A percentile compares a stretch with the other conserved stretches of the same genome.
These are phyloP conservation scores for Arthroderma sp. DNA, from an alignment of 2,329 filamentous ascomycete genomes.

Conservation along the genomic window DNA sequence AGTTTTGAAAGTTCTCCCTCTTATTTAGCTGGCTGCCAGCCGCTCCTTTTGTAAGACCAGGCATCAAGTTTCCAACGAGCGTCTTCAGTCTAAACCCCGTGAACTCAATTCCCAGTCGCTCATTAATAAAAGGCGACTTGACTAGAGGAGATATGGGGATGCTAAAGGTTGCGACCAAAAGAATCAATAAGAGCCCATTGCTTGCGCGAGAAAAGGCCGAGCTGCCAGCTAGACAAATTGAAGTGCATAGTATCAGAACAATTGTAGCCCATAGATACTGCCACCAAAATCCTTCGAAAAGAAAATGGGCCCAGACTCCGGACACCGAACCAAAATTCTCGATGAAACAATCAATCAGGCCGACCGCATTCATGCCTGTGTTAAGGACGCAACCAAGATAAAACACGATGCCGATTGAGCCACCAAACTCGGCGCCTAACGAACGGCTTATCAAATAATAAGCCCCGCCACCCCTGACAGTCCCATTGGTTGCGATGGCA, in stretches of 20 bases:
- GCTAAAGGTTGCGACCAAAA: constrained; percentile 62
- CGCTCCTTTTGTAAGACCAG: constrained; percentile 49
- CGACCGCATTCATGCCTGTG: constrained; percentile 75
- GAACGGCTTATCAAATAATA: constrained; percentile 83
- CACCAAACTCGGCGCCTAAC: constrained; percentile 76
- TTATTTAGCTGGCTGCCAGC: constrained; percentile 49
- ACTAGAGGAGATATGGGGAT: constrained; percentile 68
- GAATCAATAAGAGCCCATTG: constrained; percentile 58
- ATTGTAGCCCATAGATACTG: constrained; percentile 62
- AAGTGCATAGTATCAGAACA: constrained; percentile 58
- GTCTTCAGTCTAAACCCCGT: constrained; percentile 64
- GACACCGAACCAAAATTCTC: constrained; percentile 54
- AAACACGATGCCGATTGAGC: constrained; percentile 76
- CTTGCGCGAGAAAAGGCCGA: constrained; percentile 68
- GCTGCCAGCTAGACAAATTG: constrained; percentile 66
- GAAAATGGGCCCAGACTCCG: constrained; percentile 44
- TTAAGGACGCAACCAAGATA: constrained; percentile 85
- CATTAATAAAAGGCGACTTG: constrained; percentile 52
- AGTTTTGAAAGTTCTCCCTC: constrained; percentile 59
- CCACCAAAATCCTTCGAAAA: constrained; percentile 63
- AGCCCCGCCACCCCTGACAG: constrained; percentile 73
- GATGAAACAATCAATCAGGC: constrained; percentile 68
- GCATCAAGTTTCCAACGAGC: constrained; percentile 59
- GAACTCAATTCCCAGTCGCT: constrained; percentile 53
- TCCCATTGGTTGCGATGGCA: constrained; percentile 79